These are phyloP conservation scores for Aspergillus avenaceus DNA, from an alignment of 495 filamentous ascomycete genomes.

Conservation along the genomic window DNA sequence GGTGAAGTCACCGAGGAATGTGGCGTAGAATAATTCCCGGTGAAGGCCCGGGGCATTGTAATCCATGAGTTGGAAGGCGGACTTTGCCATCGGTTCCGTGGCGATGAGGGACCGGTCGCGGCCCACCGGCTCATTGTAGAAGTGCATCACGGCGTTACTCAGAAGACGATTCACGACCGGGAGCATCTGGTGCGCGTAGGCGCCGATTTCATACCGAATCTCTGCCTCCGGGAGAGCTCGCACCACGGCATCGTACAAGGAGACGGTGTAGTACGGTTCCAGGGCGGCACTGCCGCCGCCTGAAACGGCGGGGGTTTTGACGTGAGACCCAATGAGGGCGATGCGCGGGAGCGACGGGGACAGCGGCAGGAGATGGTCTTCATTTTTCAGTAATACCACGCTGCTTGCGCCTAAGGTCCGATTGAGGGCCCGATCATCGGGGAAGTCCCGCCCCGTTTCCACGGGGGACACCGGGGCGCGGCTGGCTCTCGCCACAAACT, in stretches of 20 bases:
- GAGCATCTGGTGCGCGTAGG: conserved; percentile 53
- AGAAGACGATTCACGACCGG: conserved; percentile 46
- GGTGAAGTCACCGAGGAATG: conserved; percentile 44
- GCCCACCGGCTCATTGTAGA: conserved; percentile 49
- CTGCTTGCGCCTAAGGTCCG: conserved; percentile 57
- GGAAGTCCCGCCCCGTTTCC: conserved; percentile 51
- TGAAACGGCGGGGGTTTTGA: conserved; percentile 63
- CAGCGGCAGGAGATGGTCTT: conserved; percentile 55
- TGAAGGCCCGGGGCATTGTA: conserved; percentile 49
- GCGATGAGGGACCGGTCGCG: conserved; percentile 44
- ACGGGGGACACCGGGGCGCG: conserved; percentile 48
- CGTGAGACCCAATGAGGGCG: conserved; percentile 74
- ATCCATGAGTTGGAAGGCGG: conserved; percentile 54
- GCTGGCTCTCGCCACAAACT: conserved; percentile 41
- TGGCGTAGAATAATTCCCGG: conserved; percentile 46
- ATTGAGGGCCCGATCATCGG: conserved; percentile 57
- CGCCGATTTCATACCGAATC: conserved; percentile 51
- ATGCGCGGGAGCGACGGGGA: conserved; percentile 51
- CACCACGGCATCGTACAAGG: conserved; percentile 59
- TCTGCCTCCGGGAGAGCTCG: conserved; percentile 49
- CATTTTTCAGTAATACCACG: conserved; percentile 75
- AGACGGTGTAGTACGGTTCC: conserved; percentile 68
- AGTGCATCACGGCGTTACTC: conserved; percentile 47
- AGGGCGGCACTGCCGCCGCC: conserved; percentile 77
- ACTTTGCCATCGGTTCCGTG: conserved; percentile 43